Percentiles rank a stretch among this genome's conserved stretches.
Conservation (phyloP, 352 stramenopile species). For the Phytophthora citricola region DNA sequence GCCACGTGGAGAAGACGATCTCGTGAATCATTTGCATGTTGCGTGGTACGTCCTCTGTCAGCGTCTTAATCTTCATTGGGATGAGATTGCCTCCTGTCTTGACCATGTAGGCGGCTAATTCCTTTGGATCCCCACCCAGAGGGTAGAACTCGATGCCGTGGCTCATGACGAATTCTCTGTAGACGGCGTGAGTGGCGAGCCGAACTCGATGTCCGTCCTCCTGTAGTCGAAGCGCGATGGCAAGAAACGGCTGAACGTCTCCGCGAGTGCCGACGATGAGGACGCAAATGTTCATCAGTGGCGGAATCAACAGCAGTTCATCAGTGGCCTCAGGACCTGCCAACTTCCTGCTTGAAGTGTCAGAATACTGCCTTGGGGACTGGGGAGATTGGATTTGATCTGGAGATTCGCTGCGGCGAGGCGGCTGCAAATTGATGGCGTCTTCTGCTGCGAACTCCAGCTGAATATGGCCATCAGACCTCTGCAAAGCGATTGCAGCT, state of each 20-base stretch:
- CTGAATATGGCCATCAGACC: slow-evolving; percentile 40
- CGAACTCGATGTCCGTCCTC: slow-evolving; percentile 91
- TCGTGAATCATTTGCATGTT: slow-evolving; percentile 92
- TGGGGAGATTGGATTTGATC: slow-evolving; percentile 8
- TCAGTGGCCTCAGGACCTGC: slow-evolving; percentile 2
- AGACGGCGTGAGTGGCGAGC: slow-evolving; percentile 90
- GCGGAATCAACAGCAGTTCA: slow-evolving; percentile 29
- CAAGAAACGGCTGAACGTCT: slow-evolving; percentile 89
- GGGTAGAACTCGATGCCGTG: slow-evolving; percentile 84
- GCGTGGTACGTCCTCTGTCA: slow-evolving; percentile 65
- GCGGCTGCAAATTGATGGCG: slow-evolving; percentile 34
- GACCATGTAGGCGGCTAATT: slow-evolving; percentile 91
- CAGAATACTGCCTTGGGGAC: slow-evolving; percentile 5
- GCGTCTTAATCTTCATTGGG: slow-evolving; percentile 66
- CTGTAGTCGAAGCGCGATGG: slow-evolving; percentile 68
- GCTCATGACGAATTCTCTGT: slow-evolving; percentile 81
- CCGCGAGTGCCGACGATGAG: slow-evolving; percentile 90
- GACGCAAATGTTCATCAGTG: slow-evolving; percentile 83
- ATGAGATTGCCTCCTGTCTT: slow-evolving; percentile 82
- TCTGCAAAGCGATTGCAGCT: slow-evolving; percentile 26
- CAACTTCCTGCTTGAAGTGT: not conserved
- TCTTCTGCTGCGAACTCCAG: slow-evolving; percentile 42
- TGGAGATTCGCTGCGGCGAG: slow-evolving; percentile 6
- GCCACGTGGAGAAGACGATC: slow-evolving; percentile 89
- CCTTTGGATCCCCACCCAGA: slow-evolving; percentile 72